phyloP scores from a whole-genome alignment of 305 asterid genomes.

The Fraxinus ornus region DNA sequence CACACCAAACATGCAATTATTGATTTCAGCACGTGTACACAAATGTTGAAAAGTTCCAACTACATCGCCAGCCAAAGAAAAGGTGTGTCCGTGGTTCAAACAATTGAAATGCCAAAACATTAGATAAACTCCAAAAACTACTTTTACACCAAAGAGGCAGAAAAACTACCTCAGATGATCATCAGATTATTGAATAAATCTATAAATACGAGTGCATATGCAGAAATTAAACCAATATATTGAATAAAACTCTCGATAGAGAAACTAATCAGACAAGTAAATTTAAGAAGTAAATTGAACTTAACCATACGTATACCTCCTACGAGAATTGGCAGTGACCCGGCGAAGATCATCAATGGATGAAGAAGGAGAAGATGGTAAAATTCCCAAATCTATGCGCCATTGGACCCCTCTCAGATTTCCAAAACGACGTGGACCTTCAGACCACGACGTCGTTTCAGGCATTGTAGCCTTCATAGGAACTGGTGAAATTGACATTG shows the following conservation, averaged over 20 bases:
- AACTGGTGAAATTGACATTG: slow-evolving; percentile 23
- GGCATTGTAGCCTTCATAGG: slow-evolving; percentile 38
- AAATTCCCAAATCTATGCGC: slow-evolving; percentile 88
- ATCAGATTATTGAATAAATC: neutral
- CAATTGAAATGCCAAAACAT: neutral
- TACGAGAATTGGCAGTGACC: slow-evolving; percentile 81
- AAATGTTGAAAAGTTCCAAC: neutral
- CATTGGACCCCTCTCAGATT: slow-evolving; percentile 82
- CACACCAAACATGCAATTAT: neutral
- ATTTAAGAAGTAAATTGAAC: neutral
- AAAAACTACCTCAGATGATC: neutral
- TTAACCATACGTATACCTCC: slow-evolving; percentile 50
- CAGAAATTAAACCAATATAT: neutral
- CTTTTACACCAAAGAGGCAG: neutral
- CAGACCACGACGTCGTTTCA: slow-evolving; percentile 39
- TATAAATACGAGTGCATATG: neutral
- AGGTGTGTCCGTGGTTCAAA: neutral
- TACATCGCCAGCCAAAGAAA: neutral
- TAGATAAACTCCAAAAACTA: neutral
- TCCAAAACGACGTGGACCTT: slow-evolving; percentile 41
- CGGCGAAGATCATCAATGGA: slow-evolving; percentile 84
- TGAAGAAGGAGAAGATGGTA: slow-evolving; percentile 61
- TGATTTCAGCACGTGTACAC: slow-evolving; percentile 14
- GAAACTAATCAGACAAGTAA: neutral
- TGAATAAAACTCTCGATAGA: neutral